Percentiles rank a stretch among this genome's conserved stretches.
Evolutionary conservation across 345 rosid genomes (phyloP).

Genomic region (Lepidium sativum): DNA sequence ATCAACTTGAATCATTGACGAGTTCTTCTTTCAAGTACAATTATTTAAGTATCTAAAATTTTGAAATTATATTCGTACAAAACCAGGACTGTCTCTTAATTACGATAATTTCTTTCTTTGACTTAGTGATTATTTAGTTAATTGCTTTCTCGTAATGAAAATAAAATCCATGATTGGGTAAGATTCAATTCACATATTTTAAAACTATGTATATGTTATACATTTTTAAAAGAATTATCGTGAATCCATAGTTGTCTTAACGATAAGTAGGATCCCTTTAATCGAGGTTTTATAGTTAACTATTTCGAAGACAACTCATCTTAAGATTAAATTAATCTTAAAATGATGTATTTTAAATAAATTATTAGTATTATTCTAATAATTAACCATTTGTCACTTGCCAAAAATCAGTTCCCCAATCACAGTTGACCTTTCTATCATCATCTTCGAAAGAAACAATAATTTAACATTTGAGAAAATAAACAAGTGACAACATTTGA

Average conservation of each 20-base stretch:
- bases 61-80: slow-evolving; percentile 1
- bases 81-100: not conserved
- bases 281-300: slow-evolving; percentile 2
- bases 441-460: slow-evolving; percentile 1
- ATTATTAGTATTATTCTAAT: not conserved
- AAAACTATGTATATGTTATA: not conserved
- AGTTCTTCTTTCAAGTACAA: not conserved
- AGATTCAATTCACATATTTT: slow-evolving; percentile 16
- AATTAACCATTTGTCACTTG: not conserved
- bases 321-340: slow-evolving; percentile 9
- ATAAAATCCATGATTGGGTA: not conserved
- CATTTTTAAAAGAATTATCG: not conserved
- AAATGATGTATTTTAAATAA: not conserved
- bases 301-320: slow-evolving; percentile 16
- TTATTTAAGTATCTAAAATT: not conserved
- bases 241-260: slow-evolving; percentile 7
- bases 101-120: not conserved
- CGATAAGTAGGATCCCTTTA: slow-evolving; percentile 11
- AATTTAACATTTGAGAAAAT: slow-evolving; percentile 15
- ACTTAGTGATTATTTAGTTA: not conserved
- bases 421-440: slow-evolving; percentile 21
- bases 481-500: slow-evolving; percentile 13
- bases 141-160: not conserved
- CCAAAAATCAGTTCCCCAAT: not conserved
- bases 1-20: slow-evolving; percentile 11